phyloP scores from a whole-genome alignment of 371 early-diverging fungal genomes.

The Saksenaea oblongispora region DNA sequence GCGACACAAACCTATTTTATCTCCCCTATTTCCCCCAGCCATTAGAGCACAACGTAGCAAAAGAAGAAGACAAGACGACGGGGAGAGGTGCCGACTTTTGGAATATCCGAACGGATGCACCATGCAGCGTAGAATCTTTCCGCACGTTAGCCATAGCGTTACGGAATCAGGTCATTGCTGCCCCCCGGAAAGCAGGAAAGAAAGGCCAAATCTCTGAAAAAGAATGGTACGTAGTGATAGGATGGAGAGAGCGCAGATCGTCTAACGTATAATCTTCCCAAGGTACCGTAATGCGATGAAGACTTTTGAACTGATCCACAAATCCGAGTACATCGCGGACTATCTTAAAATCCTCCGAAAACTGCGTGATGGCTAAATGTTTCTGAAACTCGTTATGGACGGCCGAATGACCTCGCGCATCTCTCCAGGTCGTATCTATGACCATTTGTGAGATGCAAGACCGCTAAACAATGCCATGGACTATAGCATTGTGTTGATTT shows the following conservation, averaged over 20 bases:
- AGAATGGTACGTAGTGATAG: conserved; percentile 42
- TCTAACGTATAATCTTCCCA: conserved; percentile 14
- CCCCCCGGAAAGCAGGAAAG: conserved; percentile 45
- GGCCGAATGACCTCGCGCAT: not conserved
- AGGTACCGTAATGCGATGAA: conserved; percentile 43
- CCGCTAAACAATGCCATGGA: too few species aligned
- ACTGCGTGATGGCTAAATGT: not conserved
- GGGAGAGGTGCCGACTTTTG: not conserved
- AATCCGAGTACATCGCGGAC: conserved; percentile 38
- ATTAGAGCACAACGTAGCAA: not conserved
- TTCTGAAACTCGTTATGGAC: not conserved
- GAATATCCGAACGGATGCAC: not conserved
- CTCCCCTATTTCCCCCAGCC: conserved; percentile 20
- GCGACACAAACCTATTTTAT: conserved; percentile 31
- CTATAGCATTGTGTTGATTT: too few species aligned
- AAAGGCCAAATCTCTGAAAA: conserved; percentile 55
- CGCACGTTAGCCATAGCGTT: conserved; percentile 28
- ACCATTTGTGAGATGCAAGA: too few species aligned
- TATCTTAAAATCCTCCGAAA: conserved; percentile 20
- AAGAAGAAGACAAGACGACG: not conserved
- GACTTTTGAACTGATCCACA: conserved; percentile 38
- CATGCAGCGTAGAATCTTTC: conserved; percentile 32
- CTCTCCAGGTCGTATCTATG: too few species aligned
- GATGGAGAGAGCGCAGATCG: not conserved
- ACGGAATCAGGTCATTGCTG: conserved; percentile 52